Evolutionary conservation across 345 rosid species (phyloP).

Genomic region (Eucalyptus marginata): DNA sequence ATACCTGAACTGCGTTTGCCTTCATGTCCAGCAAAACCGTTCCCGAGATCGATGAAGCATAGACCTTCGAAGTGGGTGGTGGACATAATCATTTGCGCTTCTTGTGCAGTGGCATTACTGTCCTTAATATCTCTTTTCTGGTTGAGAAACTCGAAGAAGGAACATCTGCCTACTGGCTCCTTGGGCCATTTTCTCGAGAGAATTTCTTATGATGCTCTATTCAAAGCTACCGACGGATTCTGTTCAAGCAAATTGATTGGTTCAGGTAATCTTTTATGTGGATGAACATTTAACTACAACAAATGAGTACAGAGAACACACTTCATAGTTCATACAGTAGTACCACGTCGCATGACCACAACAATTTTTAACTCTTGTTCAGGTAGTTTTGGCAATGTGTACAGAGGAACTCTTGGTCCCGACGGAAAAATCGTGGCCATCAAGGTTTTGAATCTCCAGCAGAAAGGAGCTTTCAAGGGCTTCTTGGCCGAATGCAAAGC

Average conservation of each 20-base stretch:
- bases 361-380: neutral
- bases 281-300: neutral
- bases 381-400: conserved; percentile 8
- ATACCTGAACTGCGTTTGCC: neutral
- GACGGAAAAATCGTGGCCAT: neutral
- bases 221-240: conserved; percentile 10
- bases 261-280: neutral
- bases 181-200: neutral
- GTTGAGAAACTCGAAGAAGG: neutral
- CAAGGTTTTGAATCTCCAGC: neutral
- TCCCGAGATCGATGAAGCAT: neutral
- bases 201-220: neutral
- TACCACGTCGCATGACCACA: neutral
- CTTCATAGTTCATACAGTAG: neutral
- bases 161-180: neutral
- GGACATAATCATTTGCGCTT: neutral
- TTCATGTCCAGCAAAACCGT: neutral
- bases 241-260: neutral
- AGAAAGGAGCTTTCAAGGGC: conserved; percentile 7
- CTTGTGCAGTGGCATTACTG: neutral
- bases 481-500: conserved; percentile 3
- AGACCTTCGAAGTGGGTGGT: neutral
- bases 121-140: neutral
- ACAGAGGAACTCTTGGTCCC: neutral
- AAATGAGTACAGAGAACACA: neutral